phyloP scores from a whole-genome alignment of 345 rosid genomes.

The Trapa incisa region DNA sequence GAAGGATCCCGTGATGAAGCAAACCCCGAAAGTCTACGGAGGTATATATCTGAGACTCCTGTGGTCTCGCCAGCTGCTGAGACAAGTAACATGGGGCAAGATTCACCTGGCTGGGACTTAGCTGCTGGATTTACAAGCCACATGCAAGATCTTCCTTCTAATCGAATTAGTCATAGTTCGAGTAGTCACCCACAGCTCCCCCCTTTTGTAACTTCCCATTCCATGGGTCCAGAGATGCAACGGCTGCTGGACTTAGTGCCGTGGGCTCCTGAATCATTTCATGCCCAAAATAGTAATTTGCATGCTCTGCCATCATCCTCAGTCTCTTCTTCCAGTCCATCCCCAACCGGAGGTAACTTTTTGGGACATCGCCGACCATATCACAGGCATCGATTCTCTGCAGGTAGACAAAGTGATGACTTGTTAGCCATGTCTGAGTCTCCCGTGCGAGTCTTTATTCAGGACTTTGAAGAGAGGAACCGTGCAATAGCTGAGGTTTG shows the following conservation, averaged over 20 bases:
- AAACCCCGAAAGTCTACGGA: constrained; percentile 32
- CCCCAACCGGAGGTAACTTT: constrained; percentile 28
- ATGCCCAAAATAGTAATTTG: constrained; percentile 38
- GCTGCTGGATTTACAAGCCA: constrained; percentile 30
- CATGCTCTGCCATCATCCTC: constrained; percentile 27
- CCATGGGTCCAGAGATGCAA: constrained; percentile 28
- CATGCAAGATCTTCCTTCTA: constrained; percentile 31
- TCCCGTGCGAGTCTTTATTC: constrained; percentile 42
- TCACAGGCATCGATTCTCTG: constrained; percentile 38
- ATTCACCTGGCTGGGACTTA: constrained; percentile 55
- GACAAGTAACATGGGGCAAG: constrained; percentile 41
- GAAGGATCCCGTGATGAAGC: constrained; percentile 41
- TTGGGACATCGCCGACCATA: constrained; percentile 23
- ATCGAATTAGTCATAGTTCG: constrained; percentile 37
- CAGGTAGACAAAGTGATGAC: constrained; percentile 29
- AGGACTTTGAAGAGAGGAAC: constrained; percentile 57
- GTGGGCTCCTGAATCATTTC: constrained; percentile 52
- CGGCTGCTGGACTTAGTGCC: constrained; percentile 46
- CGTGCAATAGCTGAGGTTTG: constrained; percentile 65
- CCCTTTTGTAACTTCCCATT: constrained; percentile 38
- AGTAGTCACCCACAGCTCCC: constrained; percentile 37
- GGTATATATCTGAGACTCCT: constrained; percentile 42
- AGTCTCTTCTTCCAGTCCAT: constrained; percentile 41
- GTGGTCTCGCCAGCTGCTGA: constrained; percentile 40
- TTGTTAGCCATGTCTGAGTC: constrained; percentile 15